A percentile compares a stretch with the other conserved stretches of the same genome.
Conservation (phyloP, 106 monocot species). For the Hemerocallis citrina region DNA sequence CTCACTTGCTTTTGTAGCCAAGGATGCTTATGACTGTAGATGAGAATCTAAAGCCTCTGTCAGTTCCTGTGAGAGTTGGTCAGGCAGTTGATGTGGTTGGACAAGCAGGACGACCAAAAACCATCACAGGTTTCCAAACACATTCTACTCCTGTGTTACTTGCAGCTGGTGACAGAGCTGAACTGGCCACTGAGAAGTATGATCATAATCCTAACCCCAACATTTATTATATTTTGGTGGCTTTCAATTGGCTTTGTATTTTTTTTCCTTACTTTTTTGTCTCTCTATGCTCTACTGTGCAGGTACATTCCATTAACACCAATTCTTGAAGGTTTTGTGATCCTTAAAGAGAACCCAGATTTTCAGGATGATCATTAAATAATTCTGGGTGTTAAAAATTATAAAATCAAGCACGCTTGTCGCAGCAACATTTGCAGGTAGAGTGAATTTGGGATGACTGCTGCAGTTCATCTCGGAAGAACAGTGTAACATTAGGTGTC, state of each 20-base stretch:
- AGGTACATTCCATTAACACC: constrained; percentile 80
- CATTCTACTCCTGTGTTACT: constrained; percentile 91
- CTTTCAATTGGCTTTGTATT: neutral
- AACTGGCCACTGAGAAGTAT: constrained; percentile 98
- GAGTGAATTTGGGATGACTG: too few relatives aligned
- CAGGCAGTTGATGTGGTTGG: constrained; percentile 97
- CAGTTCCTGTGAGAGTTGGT: constrained; percentile 82
- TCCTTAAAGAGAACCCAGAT: constrained; percentile 85
- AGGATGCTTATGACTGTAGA: constrained; percentile 99
- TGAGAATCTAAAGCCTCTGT: constrained; percentile 85
- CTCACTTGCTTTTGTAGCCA: constrained; percentile 37
- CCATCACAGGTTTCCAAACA: constrained; percentile 96
- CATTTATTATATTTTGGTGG: neutral
- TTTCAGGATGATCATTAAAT: constrained; percentile 50
- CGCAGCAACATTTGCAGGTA: too few relatives aligned
- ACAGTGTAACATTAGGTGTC: too few relatives aligned
- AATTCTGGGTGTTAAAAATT: too few relatives aligned
- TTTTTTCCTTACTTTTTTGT: neutral
- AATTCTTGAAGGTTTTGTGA: constrained; percentile 81
- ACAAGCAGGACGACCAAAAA: constrained; percentile 90
- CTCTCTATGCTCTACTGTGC: neutral
- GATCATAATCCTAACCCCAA: neutral
- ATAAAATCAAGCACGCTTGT: too few relatives aligned
- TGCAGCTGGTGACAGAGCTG: constrained; percentile 95
- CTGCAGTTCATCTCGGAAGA: too few relatives aligned